Base-by-base conservation (phyloP, 2,329 filamentous ascomycete species). In the Venturia effusa region DNA sequence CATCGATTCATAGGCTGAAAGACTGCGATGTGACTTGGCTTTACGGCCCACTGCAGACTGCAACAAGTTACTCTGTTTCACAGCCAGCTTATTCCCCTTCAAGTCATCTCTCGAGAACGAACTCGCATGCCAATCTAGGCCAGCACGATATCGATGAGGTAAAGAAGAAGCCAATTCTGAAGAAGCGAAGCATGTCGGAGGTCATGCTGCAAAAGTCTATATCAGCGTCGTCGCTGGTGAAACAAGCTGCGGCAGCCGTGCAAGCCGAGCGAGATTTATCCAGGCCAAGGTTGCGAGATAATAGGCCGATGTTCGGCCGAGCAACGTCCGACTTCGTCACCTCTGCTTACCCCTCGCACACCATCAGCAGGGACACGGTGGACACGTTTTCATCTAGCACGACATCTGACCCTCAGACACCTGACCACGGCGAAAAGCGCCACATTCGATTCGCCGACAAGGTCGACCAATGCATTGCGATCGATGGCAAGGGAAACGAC, bases 21-120 rank as follows among this genome's bases (percentile, higher is more conserved):
- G 94, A 97, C 70, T 94, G 89, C 74, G 93, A 99, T 75, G 92
- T 97, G 39, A 97, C 93, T 57, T 99, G 93, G 94, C 81, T 99
- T 0, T 99, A 97, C 71, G 94, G 94, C 0, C 94, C 94, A 15
- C 77, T 97, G 60, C 93, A 96, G 73, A 88, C 88, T 0, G 87
- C 88, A 27, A 79, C 81, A 4, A 83, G 80, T 63, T 83, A 81
- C 66, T 79, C 70, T 71, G 78, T 84, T 64, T 75, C 75, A 15
- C 74, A 79, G 62, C 74, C 77, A 61, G 72, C 74, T 45, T 80
- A 80, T 15, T 81, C 83, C 57, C 78, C 80, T 27, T 76, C 77
- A 30, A 84, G 81, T 68, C 78, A 78, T 17, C 72, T 87, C 6
- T 86, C 84, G 17, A 84, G 84, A 62, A 83, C 79, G 45, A 84